These are phyloP conservation scores for Rhinocladiella similis DNA, from an alignment of 2,329 filamentous ascomycete genomes.

Conservation along the genomic window DNA sequence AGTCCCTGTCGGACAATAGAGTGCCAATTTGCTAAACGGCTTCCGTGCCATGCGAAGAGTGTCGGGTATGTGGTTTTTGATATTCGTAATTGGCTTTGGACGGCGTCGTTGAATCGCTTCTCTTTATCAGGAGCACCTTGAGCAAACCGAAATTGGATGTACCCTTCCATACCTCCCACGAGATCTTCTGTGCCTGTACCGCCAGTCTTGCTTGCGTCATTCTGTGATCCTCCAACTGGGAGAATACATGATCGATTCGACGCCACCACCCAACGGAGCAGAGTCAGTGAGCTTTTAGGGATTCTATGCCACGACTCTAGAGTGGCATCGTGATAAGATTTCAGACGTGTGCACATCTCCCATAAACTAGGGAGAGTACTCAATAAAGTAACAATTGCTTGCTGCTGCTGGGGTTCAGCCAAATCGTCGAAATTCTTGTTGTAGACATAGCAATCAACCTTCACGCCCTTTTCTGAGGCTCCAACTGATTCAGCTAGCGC, in stretches of 20 bases:
- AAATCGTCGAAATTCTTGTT: constrained; percentile 44
- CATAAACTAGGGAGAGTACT: constrained; percentile 41
- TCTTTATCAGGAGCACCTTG: constrained; percentile 91
- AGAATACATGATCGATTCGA: constrained; percentile 87
- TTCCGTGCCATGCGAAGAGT: constrained; percentile 86
- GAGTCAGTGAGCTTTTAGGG: constrained; percentile 63
- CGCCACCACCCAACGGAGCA: constrained; percentile 84
- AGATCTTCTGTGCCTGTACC: constrained; percentile 43
- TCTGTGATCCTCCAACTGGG: constrained; percentile 59
- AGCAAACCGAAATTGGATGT: constrained; percentile 81
- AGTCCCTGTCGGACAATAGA: constrained; percentile 82
- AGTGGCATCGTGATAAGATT: constrained; percentile 36
- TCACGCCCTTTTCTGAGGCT: background rate
- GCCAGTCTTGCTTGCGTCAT: constrained; percentile 7
- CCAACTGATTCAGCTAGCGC: too few relatives aligned
- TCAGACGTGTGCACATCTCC: constrained; percentile 49
- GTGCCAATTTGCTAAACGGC: constrained; percentile 77
- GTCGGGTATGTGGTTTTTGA: constrained; percentile 59
- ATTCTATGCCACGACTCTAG: constrained; percentile 61
- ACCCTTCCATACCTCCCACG: constrained; percentile 64
- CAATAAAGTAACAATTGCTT: constrained; percentile 37
- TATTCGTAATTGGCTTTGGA: constrained; percentile 48
- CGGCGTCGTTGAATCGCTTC: constrained; percentile 66
- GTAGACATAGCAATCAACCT: constrained; percentile 33
- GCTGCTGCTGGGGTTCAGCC: constrained; percentile 29